phyloP scores from a whole-genome alignment of 495 filamentous ascomycete genomes.

The Apodospora peruviana region DNA sequence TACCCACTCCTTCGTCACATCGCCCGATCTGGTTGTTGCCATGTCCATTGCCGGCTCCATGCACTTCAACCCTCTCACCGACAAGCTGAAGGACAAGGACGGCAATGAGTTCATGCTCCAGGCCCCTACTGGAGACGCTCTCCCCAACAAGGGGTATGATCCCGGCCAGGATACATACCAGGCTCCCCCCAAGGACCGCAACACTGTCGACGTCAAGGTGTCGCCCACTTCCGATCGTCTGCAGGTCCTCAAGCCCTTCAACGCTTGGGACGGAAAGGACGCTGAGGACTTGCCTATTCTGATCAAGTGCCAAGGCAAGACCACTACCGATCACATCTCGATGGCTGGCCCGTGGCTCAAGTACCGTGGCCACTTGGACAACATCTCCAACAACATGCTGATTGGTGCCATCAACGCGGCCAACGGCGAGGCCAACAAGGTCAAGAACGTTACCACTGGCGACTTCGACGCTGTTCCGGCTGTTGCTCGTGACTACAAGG shows the following conservation, averaged over 20 bases:
- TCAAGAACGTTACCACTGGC: constrained; percentile 84
- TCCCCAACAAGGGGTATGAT: constrained; percentile 82
- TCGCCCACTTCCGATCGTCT: constrained; percentile 90
- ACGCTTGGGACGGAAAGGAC: constrained; percentile 92
- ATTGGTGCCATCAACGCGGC: constrained; percentile 95
- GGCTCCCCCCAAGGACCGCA: constrained; percentile 80
- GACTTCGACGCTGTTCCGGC: constrained; percentile 84
- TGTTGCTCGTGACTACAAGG: constrained; percentile 97
- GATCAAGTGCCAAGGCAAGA: constrained; percentile 98
- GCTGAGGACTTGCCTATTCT: constrained; percentile 81
- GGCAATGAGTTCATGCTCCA: constrained; percentile 92
- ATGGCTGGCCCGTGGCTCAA: constrained; percentile 99
- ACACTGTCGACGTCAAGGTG: constrained; percentile 68
- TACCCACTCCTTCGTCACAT: constrained; percentile 96
- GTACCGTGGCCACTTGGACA: constrained; percentile 99
- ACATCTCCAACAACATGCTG: constrained; percentile 99
- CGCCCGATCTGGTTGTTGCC: constrained; percentile 94
- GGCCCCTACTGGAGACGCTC: constrained; percentile 72
- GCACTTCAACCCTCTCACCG: constrained; percentile 95
- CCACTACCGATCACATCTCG: constrained; percentile 98
- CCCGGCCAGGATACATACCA: constrained; percentile 95
- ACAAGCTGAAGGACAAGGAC: constrained; percentile 90
- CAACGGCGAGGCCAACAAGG: constrained; percentile 97
- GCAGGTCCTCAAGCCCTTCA: constrained; percentile 82
- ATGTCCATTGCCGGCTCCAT: constrained; percentile 85